Evolutionary conservation across 2,329 filamentous ascomycete species (phyloP), one percentile per base, ranked within the genome.

Genomic region (Blastomyces parvus): DNA sequence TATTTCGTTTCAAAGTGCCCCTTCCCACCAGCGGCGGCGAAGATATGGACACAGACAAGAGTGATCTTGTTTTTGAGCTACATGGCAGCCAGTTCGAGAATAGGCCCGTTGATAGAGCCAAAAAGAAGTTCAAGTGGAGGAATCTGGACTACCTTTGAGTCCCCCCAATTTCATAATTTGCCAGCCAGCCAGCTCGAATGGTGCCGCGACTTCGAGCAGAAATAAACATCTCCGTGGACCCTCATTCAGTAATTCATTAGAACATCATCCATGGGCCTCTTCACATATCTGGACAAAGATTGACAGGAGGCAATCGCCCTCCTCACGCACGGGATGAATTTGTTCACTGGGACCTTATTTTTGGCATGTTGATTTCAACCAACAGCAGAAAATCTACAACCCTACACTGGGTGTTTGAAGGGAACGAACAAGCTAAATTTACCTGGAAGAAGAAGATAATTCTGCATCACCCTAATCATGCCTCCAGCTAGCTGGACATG

Each of bases 111-210:
- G 93, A 97, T 73, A 81, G 94, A 27, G 90, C 91, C 59, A 96
- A 89, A 70, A 91, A 86, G 78, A 97, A 96, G 78, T 96, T 96
- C 77, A 96, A 94, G 77, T 82, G 85, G 72, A 91, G 93, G 73
- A 91, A 90, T 70, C 80, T 91, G 66, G 82, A 86, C 59, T 86
- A 89, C 67, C 74, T 96, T 17, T 96, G 80, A 88, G 11, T 22
- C 6, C 13, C 25, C 17, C 40, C 2, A 27, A 27, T 22, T 2
- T 19, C 36, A 14, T 40, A 8, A 14, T 9, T 11, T 8, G n/a
- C n/a, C 9, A 14, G 25, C 55, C 36, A 25, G 22, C 22, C 33
- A 11, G 9, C 13, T 19, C 42, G 17, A 3, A 27, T 1, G 22
- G 22, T 52, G 3, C 48, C 22, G 30, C 25, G 13, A 8, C 48